phyloP scores from a whole-genome alignment of 345 rosid species.

The Gossypium thurberi region DNA sequence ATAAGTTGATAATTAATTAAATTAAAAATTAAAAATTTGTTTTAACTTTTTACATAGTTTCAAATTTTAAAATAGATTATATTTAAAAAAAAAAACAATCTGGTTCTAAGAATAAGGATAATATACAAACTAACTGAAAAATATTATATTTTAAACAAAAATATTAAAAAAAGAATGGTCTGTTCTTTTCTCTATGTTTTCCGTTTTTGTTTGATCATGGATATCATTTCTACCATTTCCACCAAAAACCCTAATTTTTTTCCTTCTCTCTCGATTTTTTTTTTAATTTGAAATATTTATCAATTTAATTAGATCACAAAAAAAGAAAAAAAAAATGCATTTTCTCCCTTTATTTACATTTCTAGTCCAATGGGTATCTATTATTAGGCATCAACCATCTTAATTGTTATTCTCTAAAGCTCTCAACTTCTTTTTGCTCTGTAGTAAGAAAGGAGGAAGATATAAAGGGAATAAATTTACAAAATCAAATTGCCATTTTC shows the following conservation, averaged over 20 bases:
- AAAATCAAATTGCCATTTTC: not conserved
- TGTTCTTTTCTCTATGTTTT: not conserved
- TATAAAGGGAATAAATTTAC: not conserved
- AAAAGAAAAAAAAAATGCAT: not conserved
- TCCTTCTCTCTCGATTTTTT: not conserved
- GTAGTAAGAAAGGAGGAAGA: not conserved
- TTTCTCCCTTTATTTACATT: not conserved
- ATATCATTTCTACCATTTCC: not conserved
- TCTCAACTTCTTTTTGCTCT: conserved; percentile 3
- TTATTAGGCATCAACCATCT: not conserved
- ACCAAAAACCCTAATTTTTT: conserved; percentile 8
- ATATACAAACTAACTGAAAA: no score
- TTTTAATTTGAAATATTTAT: not conserved
- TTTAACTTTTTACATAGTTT: no score
- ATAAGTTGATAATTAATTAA: no score
- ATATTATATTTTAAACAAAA: no score
- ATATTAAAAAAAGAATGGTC: no score
- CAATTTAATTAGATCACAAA: not conserved
- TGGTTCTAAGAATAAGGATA: no score
- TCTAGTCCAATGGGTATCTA: conserved; percentile 11
- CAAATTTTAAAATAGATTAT: no score
- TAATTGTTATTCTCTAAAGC: not conserved
- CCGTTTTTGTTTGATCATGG: not conserved
- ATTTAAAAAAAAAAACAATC: no score
- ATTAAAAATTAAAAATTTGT: no score